phyloP scores from a whole-genome alignment of 306 rosid species.

The Fragaria ananassa region DNA sequence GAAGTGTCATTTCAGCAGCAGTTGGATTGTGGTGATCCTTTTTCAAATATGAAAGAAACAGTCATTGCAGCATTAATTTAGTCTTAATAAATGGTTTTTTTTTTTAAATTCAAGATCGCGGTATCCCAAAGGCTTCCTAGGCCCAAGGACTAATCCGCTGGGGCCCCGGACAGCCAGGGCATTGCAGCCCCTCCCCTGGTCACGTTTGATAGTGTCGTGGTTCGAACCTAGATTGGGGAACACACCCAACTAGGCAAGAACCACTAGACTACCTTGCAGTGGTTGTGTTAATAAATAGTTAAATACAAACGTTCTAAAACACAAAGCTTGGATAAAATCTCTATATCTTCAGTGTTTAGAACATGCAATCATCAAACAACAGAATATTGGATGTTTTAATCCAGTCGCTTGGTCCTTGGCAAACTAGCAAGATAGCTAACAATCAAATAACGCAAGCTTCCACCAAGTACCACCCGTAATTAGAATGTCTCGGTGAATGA shows the following conservation, averaged over 20 bases:
- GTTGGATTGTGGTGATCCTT: background rate
- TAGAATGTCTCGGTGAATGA: conserved; percentile 1
- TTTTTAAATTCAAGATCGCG: no score
- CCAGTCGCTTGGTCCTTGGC: background rate
- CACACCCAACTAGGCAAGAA: no score
- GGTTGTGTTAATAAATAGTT: no score
- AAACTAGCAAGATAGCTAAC: background rate
- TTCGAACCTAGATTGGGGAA: no score
- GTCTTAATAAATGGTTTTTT: no score
- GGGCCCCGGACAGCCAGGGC: no score
- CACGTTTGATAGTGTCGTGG: no score
- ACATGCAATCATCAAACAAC: background rate
- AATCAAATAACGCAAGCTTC: background rate
- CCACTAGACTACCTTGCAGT: no score
- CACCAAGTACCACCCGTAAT: background rate
- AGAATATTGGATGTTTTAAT: background rate
- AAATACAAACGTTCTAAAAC: background rate
- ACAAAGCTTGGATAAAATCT: background rate
- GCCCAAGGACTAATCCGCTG: no score
- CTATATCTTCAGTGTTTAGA: no score
- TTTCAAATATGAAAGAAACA: background rate
- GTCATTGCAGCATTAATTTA: background rate
- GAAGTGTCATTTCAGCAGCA: background rate
- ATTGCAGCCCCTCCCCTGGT: no score
- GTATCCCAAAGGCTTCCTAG: no score